Base-by-base conservation (phyloP, 2,329 filamentous ascomycete species). In the Beauveria brongniartii region DNA sequence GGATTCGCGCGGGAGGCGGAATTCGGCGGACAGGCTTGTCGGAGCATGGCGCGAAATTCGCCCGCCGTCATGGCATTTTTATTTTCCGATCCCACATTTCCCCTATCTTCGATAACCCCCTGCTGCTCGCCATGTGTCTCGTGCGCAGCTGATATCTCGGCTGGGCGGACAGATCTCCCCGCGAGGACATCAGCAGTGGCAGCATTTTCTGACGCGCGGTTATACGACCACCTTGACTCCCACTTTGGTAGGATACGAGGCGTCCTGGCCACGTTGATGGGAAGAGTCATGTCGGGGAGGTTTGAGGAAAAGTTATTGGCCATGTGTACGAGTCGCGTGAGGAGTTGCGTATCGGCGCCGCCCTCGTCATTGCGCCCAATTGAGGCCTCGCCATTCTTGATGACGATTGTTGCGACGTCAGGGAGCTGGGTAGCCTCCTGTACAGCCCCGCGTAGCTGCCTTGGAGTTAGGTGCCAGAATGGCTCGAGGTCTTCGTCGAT, bases 251-350 rank as follows among this genome's bases (percentile, higher is more conserved):
- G 65, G n/a, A 76, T 66, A 5, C 74, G 70, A 18, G 74, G 74
- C 8, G 67, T 64, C 10, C 65, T 62, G 20, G 89, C 83, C 22
- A 90, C 79, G 69, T 96, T 96, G 75, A 96, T 89, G 0, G 90
- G 89, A 22, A 96, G 74, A 64, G 91, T 85, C 89, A 96, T 92
- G 64, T 92, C 84, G 1, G 91, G 90, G 16, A 96, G 77, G 68
- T 88, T 84, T 64, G 86, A 75, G 1, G 86, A 81, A 67, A 96
- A 96, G 1, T 80, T 77, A 56, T 83, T 77, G 69, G 95, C 84
- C 82, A 94, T 89, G 4, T 81, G 80, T 7, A 84, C 77, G 0
- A 82, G 68, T n/a, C 74, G 73, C 16, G 79, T 72, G 44, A 84
- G 65, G 22, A 76, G 67, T 14, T 69, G 69, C 24, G 76, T 68